Base-by-base conservation (phyloP, 2,329 filamentous ascomycete genomes). In the Alternaria sp. region DNA sequence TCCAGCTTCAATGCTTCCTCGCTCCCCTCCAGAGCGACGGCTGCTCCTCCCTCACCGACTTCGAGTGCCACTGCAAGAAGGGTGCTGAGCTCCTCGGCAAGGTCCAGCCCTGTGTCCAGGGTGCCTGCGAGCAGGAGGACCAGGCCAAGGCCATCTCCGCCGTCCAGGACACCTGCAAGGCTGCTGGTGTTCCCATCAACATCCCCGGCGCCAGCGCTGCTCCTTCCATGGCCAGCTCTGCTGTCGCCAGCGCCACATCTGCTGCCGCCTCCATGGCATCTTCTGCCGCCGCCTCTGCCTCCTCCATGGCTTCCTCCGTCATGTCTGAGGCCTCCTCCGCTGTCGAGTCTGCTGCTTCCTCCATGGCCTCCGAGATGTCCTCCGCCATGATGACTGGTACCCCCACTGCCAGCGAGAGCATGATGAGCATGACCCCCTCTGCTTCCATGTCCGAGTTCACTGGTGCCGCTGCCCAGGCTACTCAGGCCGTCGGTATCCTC, bases 41-140 rank as follows among this genome's bases (percentile, higher is more conserved):
- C 63, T 86, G 84, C 79, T 66, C 75, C n/a, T 15, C 60, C 14
- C 70, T 85, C 33, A 80, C 78, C 64, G 84, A 86, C 78, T 86
- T 85, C 72, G 79, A 79, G 37, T 73, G 71, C 62, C 71, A 73
- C 54, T 64, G 62, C 58, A 45, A 64, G 49, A 82, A 84, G 74
- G 75, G 82, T 45, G 71, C 77, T 37, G n/a, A 66, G 30, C 79
- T 86, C 47, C 72, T 84, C 50, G 58, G 67, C 46, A 59, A 72
- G 47, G 79, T 85, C 62, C 80, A 80, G 60, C 84, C 84, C 46
- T 86, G 84, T 63, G 83, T 86, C 26, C 57, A 84, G 72, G 71
- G 75, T 37, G 78, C 78, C 20, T 86, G 84, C 75, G 66, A 66
- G 7, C 44, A 74, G 18, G 63, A 69, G 0, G 82, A 84, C 65